These are phyloP conservation scores for Aspergillus affinis DNA, from an alignment of 495 filamentous ascomycete species.

Conservation along the genomic window DNA sequence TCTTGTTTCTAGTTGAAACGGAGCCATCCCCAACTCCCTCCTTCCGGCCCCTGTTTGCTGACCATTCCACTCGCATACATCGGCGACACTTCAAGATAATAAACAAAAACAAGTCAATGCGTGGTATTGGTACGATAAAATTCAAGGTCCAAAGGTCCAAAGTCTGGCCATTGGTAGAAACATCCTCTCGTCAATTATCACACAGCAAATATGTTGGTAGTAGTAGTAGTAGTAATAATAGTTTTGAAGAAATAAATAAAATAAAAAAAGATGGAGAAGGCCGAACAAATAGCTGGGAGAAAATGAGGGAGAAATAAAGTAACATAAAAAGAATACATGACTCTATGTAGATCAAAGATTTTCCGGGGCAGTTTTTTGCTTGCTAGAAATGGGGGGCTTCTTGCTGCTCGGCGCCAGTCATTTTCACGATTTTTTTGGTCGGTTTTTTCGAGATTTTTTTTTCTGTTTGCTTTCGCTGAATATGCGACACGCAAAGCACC, in stretches of 20 bases:
- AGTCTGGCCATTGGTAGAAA: conserved; percentile 3
- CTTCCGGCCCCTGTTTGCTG: background rate
- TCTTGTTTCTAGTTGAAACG: conserved; percentile 1
- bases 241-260: background rate
- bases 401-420: background rate
- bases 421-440: conserved; percentile 3
- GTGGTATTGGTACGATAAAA: conserved; percentile 3
- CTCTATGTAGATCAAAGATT: conserved; percentile 4
- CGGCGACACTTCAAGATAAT: background rate
- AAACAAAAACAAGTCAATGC: conserved; percentile 1
- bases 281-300: conserved; percentile 11
- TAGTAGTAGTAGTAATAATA: background rate
- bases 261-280: conserved; percentile 1
- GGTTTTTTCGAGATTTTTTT: conserved; percentile 1
- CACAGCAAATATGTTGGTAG: conserved; percentile 1
- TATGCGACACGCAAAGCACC: conserved; percentile 14
- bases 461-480: conserved; percentile 9
- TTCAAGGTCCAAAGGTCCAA: background rate
- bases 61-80: no score
- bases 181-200: conserved; percentile 7
- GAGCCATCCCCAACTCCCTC: background rate
- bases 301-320: conserved; percentile 14
- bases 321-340: conserved; percentile 17
- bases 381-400: background rate
- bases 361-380: conserved; percentile 13